Percentiles rank a stretch among this genome's conserved stretches.
Evolutionary conservation across 768 basidiomycete species (phyloP).

Genomic region (Cystobasidium onofrii): DNA sequence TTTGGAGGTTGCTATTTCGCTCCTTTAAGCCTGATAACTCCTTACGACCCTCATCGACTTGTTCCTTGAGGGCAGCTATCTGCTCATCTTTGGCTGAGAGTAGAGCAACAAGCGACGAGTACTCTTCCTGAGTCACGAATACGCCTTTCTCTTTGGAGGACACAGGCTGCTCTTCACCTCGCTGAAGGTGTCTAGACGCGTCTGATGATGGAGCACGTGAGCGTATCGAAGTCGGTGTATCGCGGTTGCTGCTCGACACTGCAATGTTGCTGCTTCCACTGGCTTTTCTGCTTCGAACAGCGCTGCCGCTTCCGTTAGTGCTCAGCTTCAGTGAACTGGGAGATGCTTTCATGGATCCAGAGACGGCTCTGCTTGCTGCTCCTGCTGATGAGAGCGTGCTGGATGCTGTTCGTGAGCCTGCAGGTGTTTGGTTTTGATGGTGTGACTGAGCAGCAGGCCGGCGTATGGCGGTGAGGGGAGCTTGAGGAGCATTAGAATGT

Average conservation of each 20-base stretch:
- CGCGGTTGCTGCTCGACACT: neutral
- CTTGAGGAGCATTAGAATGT: neutral
- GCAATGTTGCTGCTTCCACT: neutral
- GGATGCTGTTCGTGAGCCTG: neutral
- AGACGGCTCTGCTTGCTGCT: neutral
- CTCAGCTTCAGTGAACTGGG: neutral
- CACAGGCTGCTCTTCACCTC: neutral
- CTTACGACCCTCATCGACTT: neutral
- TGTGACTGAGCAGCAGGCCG: conserved; percentile 1
- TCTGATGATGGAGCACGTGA: neutral
- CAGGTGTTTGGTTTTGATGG: neutral
- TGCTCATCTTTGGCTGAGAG: conserved; percentile 20
- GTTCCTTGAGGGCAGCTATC: neutral
- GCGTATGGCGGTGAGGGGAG: conserved; percentile 25
- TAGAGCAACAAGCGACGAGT: neutral
- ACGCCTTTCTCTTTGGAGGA: neutral
- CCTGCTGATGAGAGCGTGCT: neutral
- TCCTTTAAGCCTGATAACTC: neutral
- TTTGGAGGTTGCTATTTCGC: neutral
- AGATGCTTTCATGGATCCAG: neutral
- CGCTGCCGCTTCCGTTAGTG: neutral
- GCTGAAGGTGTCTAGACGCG: neutral
- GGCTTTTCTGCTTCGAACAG: neutral
- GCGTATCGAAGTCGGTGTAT: neutral
- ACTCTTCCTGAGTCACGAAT: conserved; percentile 17